These are phyloP conservation scores for Venturia carpophila DNA, from an alignment of 2,329 filamentous ascomycete genomes.

Conservation along the genomic window DNA sequence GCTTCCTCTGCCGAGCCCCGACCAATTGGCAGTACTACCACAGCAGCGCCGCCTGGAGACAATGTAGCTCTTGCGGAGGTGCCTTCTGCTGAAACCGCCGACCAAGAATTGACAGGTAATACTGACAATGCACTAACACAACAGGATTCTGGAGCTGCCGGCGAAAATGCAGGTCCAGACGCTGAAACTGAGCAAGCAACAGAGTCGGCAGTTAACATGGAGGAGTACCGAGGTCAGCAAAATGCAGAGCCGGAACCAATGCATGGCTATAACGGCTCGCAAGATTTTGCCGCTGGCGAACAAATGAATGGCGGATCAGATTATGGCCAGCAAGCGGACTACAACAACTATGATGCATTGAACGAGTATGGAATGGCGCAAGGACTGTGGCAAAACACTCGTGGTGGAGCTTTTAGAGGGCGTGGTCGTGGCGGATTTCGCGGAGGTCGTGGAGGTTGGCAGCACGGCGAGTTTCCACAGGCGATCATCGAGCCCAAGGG, in stretches of 20 bases:
- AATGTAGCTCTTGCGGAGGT: neutral
- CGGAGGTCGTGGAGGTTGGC: conserved; percentile 30
- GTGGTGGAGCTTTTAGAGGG: conserved; percentile 17
- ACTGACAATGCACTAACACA: conserved; percentile 12
- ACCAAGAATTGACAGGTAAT: conserved; percentile 12
- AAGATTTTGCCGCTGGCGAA: neutral
- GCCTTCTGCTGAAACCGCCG: neutral
- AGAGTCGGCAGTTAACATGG: conserved; percentile 2
- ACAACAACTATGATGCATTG: conserved; percentile 3
- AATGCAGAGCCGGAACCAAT: neutral
- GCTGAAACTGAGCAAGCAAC: neutral
- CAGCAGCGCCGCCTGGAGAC: neutral
- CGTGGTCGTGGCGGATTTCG: conserved; percentile 19
- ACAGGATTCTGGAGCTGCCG: conserved; percentile 4
- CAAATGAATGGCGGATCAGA: conserved; percentile 1
- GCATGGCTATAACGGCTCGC: conserved; percentile 4
- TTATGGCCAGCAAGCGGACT: neutral
- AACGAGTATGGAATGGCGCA: conserved; percentile 2
- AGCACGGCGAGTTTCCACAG: conserved; percentile 31
- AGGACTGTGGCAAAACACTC: conserved; percentile 4
- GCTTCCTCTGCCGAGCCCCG: conserved; percentile 2
- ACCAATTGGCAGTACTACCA: neutral
- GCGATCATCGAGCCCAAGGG: conserved; percentile 28
- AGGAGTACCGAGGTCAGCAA: conserved; percentile 1
- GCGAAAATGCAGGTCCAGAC: conserved; percentile 3